phyloP scores from a whole-genome alignment of 495 filamentous ascomycete species.

The Penicillium alfredii region DNA sequence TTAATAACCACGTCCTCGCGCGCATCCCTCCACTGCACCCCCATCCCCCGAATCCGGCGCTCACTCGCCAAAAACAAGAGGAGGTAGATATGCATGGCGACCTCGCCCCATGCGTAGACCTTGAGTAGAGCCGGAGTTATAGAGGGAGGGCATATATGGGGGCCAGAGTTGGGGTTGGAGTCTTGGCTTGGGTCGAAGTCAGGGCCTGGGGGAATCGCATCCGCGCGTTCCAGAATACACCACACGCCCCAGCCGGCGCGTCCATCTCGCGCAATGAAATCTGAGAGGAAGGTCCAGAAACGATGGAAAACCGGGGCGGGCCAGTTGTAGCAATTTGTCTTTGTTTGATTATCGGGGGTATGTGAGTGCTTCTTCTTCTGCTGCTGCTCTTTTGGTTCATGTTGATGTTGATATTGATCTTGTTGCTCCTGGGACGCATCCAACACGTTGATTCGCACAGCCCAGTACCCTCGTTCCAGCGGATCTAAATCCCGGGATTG shows the following conservation, averaged over 20 bases:
- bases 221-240: slow-evolving; percentile 34
- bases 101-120: slow-evolving; percentile 62
- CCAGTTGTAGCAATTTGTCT: slow-evolving; percentile 15
- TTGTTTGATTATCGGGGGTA: background rate
- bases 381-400: background rate
- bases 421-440: no score
- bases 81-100: slow-evolving; percentile 57
- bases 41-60: slow-evolving; percentile 46
- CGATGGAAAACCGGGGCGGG: slow-evolving; percentile 25
- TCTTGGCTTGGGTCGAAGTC: no score
- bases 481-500: slow-evolving; percentile 46
- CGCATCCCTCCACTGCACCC: slow-evolving; percentile 53
- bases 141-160: background rate
- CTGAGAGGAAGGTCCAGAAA: slow-evolving; percentile 57
- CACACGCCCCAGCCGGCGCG: slow-evolving; percentile 64
- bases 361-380: slow-evolving; percentile 2
- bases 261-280: slow-evolving; percentile 50
- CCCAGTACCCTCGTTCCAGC: slow-evolving; percentile 67
- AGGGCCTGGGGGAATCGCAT: no score
- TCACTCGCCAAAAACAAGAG: slow-evolving; percentile 60
- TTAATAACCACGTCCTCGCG: slow-evolving; percentile 45
- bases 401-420: slow-evolving; percentile 34
- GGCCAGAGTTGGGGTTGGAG: no score
- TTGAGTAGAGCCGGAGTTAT: slow-evolving; percentile 33
- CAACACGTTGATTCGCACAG: no score